phyloP scores from a whole-genome alignment of 768 basidiomycete genomes.

The Suillus variegatus region DNA sequence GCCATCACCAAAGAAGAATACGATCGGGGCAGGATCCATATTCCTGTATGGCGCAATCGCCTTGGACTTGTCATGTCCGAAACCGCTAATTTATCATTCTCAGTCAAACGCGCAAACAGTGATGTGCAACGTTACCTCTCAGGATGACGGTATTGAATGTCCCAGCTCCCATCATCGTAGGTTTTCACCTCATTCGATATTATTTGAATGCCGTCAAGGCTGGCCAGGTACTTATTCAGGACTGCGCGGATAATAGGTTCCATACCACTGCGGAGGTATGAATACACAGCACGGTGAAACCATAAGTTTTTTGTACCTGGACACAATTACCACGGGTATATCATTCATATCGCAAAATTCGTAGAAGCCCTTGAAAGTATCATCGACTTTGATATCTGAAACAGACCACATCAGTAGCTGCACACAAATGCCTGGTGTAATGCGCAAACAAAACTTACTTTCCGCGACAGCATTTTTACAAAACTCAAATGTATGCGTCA shows the following conservation, averaged over 20 bases:
- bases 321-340: constrained; percentile 91
- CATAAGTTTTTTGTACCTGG: constrained; percentile 55
- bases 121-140: constrained; percentile 55
- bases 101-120: background rate
- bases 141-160: constrained; percentile 87
- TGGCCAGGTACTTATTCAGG: constrained; percentile 73
- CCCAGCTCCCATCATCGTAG: constrained; percentile 69
- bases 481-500: constrained; percentile 70
- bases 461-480: constrained; percentile 76
- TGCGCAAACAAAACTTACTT: constrained; percentile 47
- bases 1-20: constrained; percentile 98
- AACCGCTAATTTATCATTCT: constrained; percentile 50
- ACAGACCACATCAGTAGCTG: constrained; percentile 11
- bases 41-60: constrained; percentile 90
- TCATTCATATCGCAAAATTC: constrained; percentile 77
- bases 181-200: constrained; percentile 89
- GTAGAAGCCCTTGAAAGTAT: constrained; percentile 88
- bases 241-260: constrained; percentile 91
- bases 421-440: constrained; percentile 8
- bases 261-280: constrained; percentile 68
- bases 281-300: constrained; percentile 5
- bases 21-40: constrained; percentile 66
- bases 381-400: constrained; percentile 81
- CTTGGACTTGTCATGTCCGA: constrained; percentile 95
- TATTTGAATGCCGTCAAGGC: constrained; percentile 79